phyloP scores from a whole-genome alignment of 768 basidiomycete genomes.

The Hygrocybe punicea region DNA sequence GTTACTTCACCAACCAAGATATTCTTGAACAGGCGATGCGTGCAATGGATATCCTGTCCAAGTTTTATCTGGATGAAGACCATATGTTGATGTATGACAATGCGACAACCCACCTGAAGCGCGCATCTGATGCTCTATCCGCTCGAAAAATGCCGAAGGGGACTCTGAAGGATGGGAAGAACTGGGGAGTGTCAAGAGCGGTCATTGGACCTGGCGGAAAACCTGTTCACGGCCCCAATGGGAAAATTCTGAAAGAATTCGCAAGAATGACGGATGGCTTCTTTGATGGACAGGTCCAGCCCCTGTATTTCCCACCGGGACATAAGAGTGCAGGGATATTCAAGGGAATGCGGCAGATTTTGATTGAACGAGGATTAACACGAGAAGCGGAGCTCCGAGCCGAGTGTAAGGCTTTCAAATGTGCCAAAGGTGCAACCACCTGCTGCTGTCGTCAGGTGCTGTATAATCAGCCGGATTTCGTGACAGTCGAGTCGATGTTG shows the following conservation, averaged over 20 bases:
- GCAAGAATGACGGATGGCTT: too few relatives aligned
- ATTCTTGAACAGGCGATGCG: constrained; percentile 25
- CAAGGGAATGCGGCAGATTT: constrained; percentile 4
- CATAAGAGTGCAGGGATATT: background rate
- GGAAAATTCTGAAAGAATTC: constrained; percentile 13
- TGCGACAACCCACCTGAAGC: background rate
- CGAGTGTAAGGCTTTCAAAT: constrained; percentile 10
- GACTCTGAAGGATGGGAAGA: background rate
- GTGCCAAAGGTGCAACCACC: constrained; percentile 2
- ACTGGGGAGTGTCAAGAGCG: background rate
- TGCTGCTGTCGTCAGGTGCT: constrained; percentile 31
- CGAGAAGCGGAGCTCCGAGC: background rate
- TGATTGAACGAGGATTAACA: background rate
- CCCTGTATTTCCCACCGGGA: constrained; percentile 1
- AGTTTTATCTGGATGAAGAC: constrained; percentile 19
- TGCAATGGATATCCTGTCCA: constrained; percentile 20
- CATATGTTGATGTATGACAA: constrained; percentile 3
- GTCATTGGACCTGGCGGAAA: constrained; percentile 13
- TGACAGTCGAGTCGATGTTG: constrained; percentile 13
- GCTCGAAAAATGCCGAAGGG: constrained; percentile 9
- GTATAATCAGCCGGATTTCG: constrained; percentile 36
- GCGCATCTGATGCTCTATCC: background rate
- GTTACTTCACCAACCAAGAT: constrained; percentile 32
- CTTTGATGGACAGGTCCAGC: too few relatives aligned
- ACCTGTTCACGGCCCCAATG: constrained; percentile 17